These are phyloP conservation scores for Pseudocercospora ulei DNA, from an alignment of 2,329 filamentous ascomycete species.

Conservation along the genomic window DNA sequence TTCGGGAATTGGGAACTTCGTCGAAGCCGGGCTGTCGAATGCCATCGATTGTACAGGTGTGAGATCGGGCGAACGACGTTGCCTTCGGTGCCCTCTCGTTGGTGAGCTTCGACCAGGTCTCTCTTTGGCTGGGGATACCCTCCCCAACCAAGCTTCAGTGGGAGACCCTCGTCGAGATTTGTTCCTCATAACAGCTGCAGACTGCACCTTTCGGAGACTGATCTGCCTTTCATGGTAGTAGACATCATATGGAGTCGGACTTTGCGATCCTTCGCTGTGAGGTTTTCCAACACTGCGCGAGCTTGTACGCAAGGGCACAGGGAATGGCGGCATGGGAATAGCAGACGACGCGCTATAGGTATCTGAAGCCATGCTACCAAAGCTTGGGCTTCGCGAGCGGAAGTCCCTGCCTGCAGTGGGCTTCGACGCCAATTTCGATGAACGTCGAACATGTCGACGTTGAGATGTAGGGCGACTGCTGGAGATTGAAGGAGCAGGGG, in stretches of 20 bases:
- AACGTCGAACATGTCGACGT: slow-evolving; percentile 16
- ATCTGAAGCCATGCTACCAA: slow-evolving; percentile 44
- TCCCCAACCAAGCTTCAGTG: slow-evolving; percentile 31
- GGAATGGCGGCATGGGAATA: slow-evolving; percentile 60
- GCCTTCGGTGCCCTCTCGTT: slow-evolving; percentile 33
- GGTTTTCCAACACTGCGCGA: slow-evolving; percentile 63
- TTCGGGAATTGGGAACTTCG: slow-evolving; percentile 32
- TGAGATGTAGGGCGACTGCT: slow-evolving; percentile 29
- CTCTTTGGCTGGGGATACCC: slow-evolving; percentile 1
- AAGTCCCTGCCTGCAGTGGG: slow-evolving; percentile 20
- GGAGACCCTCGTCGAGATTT: slow-evolving; percentile 49
- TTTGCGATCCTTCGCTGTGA: slow-evolving; percentile 65
- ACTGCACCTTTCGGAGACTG: slow-evolving; percentile 71
- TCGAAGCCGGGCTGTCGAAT: slow-evolving; percentile 30
- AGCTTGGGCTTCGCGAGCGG: slow-evolving; percentile 56
- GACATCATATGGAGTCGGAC: slow-evolving; percentile 58
- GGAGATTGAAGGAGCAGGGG: slow-evolving; percentile 30
- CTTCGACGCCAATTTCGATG: slow-evolving; percentile 20
- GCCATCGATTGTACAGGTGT: slow-evolving; percentile 34
- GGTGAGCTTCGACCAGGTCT: slow-evolving; percentile 48
- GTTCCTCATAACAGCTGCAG: slow-evolving; percentile 60
- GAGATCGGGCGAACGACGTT: slow-evolving; percentile 30
- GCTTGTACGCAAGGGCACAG: slow-evolving; percentile 80
- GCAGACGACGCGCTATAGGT: slow-evolving; percentile 31
- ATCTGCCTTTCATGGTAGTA: slow-evolving; percentile 23